phyloP scores from a whole-genome alignment of 495 filamentous ascomycete genomes.

The Recurvomyces mirabilis region DNA sequence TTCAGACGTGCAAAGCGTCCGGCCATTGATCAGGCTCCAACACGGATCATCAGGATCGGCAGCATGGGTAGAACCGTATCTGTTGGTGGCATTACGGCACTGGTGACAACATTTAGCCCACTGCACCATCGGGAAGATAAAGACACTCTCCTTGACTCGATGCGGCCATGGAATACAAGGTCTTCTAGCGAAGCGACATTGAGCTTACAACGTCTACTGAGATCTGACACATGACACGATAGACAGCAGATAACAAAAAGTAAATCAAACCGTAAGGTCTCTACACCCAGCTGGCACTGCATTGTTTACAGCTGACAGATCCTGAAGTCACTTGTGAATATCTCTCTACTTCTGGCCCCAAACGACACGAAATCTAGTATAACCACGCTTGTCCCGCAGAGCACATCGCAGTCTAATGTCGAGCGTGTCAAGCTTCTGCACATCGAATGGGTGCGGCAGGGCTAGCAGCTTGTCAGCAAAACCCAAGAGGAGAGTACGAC shows the following conservation, averaged over 20 bases:
- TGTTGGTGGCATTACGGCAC: conserved; percentile 11
- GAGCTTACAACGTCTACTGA: not conserved
- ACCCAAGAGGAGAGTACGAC: not conserved
- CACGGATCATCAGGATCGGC: conserved; percentile 11
- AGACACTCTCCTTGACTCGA: conserved; percentile 2
- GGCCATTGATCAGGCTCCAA: not conserved
- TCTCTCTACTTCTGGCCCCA: not conserved
- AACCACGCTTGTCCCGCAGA: not conserved
- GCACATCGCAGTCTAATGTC: not conserved
- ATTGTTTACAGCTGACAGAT: no score
- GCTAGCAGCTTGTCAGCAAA: not conserved
- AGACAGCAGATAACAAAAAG: no score
- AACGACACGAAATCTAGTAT: not conserved
- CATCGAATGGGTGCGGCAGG: not conserved
- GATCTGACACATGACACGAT: not conserved
- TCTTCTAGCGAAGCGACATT: not conserved
- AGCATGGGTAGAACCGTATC: conserved; percentile 16
- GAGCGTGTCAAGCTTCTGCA: not conserved
- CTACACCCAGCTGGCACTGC: no score
- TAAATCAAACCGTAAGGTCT: no score
- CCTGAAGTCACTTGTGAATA: no score
- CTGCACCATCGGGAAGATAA: no score
- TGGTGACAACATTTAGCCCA: no score
- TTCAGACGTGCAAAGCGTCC: not conserved
- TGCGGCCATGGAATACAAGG: not conserved